Conservation (phyloP, 257 asterid species). For the Anisodus tanguticus region DNA sequence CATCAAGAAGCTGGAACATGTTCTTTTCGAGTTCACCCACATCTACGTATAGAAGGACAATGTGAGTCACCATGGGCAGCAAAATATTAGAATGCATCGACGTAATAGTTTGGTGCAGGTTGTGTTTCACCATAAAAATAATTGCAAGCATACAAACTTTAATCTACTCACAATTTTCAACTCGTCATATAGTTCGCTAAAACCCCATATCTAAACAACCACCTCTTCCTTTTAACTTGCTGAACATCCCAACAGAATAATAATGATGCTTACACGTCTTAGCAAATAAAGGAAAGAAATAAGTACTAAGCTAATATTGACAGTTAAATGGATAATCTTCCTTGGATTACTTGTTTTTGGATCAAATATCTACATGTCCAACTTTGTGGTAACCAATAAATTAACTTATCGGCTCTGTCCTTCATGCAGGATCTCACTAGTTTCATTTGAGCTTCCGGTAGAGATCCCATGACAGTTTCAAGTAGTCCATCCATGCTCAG, state of each 20-base stretch:
- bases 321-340: conserved; percentile 40
- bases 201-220: background rate
- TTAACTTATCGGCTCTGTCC: conserved; percentile 61
- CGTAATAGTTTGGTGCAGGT: background rate
- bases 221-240: background rate
- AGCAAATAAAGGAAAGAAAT: background rate
- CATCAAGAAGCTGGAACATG: too few relatives aligned
- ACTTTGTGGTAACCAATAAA: conserved; percentile 71
- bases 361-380: conserved; percentile 74
- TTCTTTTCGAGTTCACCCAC: too few relatives aligned
- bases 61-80: too few relatives aligned
- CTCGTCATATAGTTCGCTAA: background rate
- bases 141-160: background rate
- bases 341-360: conserved; percentile 55
- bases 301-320: conserved; percentile 11
- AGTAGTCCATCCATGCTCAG: conserved; percentile 57
- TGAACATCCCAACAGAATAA: background rate
- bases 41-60: too few relatives aligned
- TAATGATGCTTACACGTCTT: conserved; percentile 10
- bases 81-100: too few relatives aligned
- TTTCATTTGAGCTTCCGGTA: conserved; percentile 60
- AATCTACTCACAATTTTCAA: background rate
- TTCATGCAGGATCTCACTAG: conserved; percentile 48
- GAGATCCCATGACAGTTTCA: conserved; percentile 55
- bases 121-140: background rate